Evolutionary conservation across 1,284 basidiomycete genomes (phyloP).

Genomic region (Boletus sp.): DNA sequence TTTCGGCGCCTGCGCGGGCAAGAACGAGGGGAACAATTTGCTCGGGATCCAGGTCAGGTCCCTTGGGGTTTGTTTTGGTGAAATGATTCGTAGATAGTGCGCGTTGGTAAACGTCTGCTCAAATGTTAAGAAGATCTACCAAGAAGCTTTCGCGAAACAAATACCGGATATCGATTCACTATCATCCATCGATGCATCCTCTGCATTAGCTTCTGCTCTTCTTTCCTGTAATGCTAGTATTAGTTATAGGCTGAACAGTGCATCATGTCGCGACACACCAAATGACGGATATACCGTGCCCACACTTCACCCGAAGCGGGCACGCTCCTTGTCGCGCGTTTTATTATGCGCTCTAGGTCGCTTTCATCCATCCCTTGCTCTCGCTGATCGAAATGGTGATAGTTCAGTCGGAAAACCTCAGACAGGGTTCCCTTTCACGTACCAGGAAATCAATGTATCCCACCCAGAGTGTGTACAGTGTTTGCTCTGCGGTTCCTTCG

Average conservation of each 20-base stretch:
- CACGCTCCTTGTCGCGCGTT: constrained; percentile 60
- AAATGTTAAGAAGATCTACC: constrained; percentile 5
- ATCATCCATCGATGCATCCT: constrained; percentile 26
- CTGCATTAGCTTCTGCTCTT: constrained; percentile 27
- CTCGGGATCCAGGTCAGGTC: constrained; percentile 47
- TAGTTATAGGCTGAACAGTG: neutral
- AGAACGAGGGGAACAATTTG: constrained; percentile 64
- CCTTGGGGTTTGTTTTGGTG: constrained; percentile 27
- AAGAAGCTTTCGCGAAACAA: neutral
- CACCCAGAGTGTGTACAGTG: constrained; percentile 58
- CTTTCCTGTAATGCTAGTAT: constrained; percentile 36
- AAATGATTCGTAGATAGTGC: constrained; percentile 55
- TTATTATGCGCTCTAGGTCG: constrained; percentile 40
- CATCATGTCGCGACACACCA: constrained; percentile 38
- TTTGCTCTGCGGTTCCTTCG: constrained; percentile 52
- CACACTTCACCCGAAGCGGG: constrained; percentile 69
- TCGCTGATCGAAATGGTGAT: constrained; percentile 38
- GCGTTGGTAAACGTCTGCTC: constrained; percentile 52
- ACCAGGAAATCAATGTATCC: constrained; percentile 61
- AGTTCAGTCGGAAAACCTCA: neutral
- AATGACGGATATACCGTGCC: constrained; percentile 65
- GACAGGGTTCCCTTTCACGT: constrained; percentile 5
- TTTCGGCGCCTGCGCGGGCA: constrained; percentile 64
- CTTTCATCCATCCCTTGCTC: constrained; percentile 42
- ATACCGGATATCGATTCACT: constrained; percentile 38